phyloP scores from a whole-genome alignment of 371 early-diverging fungal species.

The Mortierella sp. region DNA sequence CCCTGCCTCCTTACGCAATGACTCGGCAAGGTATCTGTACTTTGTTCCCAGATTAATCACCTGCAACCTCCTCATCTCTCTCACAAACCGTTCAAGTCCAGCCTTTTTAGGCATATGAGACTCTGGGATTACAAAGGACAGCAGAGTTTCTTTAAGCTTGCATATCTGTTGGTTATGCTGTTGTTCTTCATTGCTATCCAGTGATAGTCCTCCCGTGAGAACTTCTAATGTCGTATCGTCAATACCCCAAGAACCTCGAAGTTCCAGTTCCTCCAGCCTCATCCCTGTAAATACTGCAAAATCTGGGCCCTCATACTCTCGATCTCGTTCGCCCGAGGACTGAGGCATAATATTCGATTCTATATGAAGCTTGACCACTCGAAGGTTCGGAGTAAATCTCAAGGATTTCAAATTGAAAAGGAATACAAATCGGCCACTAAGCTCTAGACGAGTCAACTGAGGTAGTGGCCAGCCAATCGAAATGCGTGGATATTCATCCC shows the following conservation, averaged over 20 bases:
- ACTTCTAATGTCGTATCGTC: conserved; percentile 13
- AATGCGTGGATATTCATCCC: conserved; percentile 22
- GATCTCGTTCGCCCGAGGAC: background rate
- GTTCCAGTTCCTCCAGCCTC: conserved; percentile 31
- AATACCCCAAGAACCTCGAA: conserved; percentile 35
- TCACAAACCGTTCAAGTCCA: conserved; percentile 14
- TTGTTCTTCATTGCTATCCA: background rate
- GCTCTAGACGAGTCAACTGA: conserved; percentile 18
- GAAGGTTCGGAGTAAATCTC: conserved; percentile 18
- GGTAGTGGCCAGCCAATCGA: conserved; percentile 26
- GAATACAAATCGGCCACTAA: conserved; percentile 35
- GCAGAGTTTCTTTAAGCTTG: background rate
- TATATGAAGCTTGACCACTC: conserved; percentile 18
- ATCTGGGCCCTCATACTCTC: background rate
- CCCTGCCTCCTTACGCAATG: conserved; percentile 16
- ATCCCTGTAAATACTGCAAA: conserved; percentile 17
- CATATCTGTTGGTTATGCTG: background rate
- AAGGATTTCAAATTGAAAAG: conserved; percentile 29
- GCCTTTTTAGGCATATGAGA: background rate
- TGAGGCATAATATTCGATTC: conserved; percentile 15
- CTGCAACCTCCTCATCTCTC: conserved; percentile 19
- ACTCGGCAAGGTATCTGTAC: background rate
- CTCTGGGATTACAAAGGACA: conserved; percentile 18
- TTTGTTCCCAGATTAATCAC: conserved; percentile 16
- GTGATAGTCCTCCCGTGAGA: background rate